Evolutionary conservation across 2,329 filamentous ascomycete species (phyloP), one percentile per base, ranked within the genome.

Genomic region (Pyrenophora teres): DNA sequence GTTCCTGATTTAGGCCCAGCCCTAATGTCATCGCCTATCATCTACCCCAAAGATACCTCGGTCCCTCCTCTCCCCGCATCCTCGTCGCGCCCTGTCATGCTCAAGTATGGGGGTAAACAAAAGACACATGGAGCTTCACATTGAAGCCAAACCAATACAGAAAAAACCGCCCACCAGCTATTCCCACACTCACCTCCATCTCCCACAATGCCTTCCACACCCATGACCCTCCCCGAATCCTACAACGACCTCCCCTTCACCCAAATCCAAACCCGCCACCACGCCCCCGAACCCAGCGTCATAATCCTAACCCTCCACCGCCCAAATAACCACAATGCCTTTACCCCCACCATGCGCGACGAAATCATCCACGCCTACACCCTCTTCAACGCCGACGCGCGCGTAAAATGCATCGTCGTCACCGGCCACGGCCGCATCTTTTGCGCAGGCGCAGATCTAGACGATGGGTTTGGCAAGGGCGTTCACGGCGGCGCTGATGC

Each of bases 311-410:
- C 82, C 2, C 80, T 90, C 35, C 79, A 87, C 74, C 83, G 88
- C 15, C 87, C 87, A 0, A 71, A 76, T 9, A 83, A 84, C 52
- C 79, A 86, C 74, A 90, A 90, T 80, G 87, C 85, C 54, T 89
- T 90, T 72, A 89, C 85, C 3, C 75, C 79, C 16, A 77, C 73
- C 12, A 89, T 90, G 85, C 81, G 82, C 62, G 64, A 73, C 13
- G 86, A 87, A 62, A 77, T 90, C 25, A 80, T 83, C 52, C 59
- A 72, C 3, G 83, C 82, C 10, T 81, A 80, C 58, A 67, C 63
- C 45, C 76, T 79, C 62, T 78, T 83, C 63, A 79, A 83, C 54
- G 69, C 77, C 19, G 82, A 85, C 52, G 77, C 81, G 46, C 75
- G 81, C 5, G 81, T 84, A 21, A 81, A 80, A 57, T 80, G 75